phyloP scores from a whole-genome alignment of 495 filamentous ascomycete genomes.

The Neurospora tetrasperma region DNA sequence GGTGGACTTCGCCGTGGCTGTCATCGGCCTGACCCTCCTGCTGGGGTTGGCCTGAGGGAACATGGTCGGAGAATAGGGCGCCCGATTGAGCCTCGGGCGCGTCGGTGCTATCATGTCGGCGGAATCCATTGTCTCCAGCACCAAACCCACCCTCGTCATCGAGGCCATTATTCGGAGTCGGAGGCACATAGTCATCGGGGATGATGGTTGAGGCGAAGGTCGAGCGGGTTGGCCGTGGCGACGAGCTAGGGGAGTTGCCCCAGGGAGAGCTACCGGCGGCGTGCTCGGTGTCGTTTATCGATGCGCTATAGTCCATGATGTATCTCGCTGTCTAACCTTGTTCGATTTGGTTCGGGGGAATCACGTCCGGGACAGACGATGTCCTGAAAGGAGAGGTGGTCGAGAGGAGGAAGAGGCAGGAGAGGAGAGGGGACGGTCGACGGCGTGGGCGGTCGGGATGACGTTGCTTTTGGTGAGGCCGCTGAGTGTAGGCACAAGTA shows the following conservation, averaged over 20 bases:
- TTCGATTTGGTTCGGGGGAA: not conserved
- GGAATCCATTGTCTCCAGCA: slow-evolving; percentile 21
- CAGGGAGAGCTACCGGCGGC: slow-evolving; percentile 64
- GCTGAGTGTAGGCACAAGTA: not conserved
- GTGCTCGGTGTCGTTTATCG: slow-evolving; percentile 64
- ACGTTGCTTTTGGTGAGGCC: not conserved
- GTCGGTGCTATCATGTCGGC: slow-evolving; percentile 26
- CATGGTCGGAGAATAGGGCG: slow-evolving; percentile 9
- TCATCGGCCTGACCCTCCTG: slow-evolving; percentile 2
- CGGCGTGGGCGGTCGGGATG: not conserved
- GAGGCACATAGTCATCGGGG: slow-evolving; percentile 22
- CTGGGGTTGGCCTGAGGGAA: slow-evolving; percentile 1
- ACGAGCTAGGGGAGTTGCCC: slow-evolving; percentile 53
- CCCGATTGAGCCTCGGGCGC: slow-evolving; percentile 10
- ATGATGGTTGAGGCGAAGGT: slow-evolving; percentile 38
- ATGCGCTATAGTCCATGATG: slow-evolving; percentile 75
- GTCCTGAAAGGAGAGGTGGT: not conserved
- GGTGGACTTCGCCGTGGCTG: slow-evolving; percentile 13
- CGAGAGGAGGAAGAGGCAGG: slow-evolving; percentile 1
- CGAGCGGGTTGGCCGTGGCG: slow-evolving; percentile 53
- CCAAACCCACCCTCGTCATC: slow-evolving; percentile 31
- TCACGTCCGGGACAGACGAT: not conserved
- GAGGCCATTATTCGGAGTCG: slow-evolving; percentile 28
- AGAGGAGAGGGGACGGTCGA: not conserved
- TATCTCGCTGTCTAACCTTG: not conserved